phyloP scores from a whole-genome alignment of 495 filamentous ascomycete genomes.

The Penicillium steckii region DNA sequence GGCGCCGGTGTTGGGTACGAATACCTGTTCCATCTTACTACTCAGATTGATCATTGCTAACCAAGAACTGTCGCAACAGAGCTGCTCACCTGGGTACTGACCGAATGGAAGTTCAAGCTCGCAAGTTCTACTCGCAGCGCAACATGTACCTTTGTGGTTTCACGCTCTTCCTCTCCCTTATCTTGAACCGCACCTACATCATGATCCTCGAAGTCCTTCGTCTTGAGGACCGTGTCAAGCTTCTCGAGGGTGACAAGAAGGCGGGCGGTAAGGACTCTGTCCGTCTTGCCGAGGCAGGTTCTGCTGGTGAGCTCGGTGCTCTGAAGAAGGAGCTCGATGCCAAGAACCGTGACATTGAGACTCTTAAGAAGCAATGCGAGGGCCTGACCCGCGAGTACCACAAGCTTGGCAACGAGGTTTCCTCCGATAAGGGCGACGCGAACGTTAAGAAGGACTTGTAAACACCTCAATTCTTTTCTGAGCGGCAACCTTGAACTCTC shows the following conservation, averaged over 20 bases:
- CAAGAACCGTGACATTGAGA: conserved; percentile 73
- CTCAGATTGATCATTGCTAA: conserved; percentile 7
- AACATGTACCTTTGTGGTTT: conserved; percentile 99
- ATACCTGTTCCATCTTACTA: background rate
- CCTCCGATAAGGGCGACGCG: conserved; percentile 50
- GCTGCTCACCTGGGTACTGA: conserved; percentile 78
- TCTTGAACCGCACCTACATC: conserved; percentile 97
- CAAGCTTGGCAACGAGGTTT: conserved; percentile 73
- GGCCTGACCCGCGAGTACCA: conserved; percentile 79
- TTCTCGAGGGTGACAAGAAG: conserved; percentile 74
- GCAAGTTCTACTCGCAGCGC: conserved; percentile 99
- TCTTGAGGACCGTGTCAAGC: conserved; percentile 89
- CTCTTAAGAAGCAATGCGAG: conserved; percentile 81
- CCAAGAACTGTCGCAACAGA: conserved; percentile 40
- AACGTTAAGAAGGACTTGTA: conserved; percentile 70
- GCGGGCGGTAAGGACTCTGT: conserved; percentile 68
- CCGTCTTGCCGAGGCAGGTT: conserved; percentile 62
- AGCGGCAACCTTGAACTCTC: background rate
- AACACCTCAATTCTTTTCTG: conserved; percentile 9
- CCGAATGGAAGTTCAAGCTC: conserved; percentile 96
- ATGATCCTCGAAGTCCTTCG: conserved; percentile 95
- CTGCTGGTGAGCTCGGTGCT: conserved; percentile 71
- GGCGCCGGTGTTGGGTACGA: conserved; percentile 44
- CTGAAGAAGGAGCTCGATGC: conserved; percentile 68
- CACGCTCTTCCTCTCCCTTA: conserved; percentile 96